Evolutionary conservation across 1,284 basidiomycete genomes (phyloP), one percentile per base, ranked within the genome.

Genomic region (Rhodotorula glutinis): DNA sequence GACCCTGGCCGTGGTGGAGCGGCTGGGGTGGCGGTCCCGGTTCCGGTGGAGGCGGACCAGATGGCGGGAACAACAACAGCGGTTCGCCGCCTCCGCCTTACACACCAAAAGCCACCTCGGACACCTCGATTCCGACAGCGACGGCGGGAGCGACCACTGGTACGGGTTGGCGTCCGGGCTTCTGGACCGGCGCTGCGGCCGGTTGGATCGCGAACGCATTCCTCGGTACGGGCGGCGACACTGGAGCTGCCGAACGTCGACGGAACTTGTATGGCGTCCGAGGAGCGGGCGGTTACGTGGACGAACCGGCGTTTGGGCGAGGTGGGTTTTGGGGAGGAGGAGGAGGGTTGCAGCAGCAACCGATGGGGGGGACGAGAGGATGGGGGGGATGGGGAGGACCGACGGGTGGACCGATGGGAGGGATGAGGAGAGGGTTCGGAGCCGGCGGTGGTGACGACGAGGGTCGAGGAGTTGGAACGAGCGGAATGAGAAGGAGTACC

Each of bases 171-270:
- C 85, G 85, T 81, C 87, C 88, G 5, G 90, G 90, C 2, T 92
- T 92, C 77, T 91, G 87, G 88, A 87, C 86, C 0, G 91, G 91
- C 21, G 83, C 88, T 17, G 83, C 84, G 1, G 75, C 87, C 1
- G 90, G 89, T 11, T 87, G 86, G 47, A 77, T 87, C 0, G 87
- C 85, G 0, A 27, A 84, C 85, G 71, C 74, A 87, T 13, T 80
- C 71, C 79, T 82, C 30, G 73, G 75, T 29, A 53, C 67, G 55
- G 67, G 47, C 4, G 43, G 66, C 51, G 53, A 47, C 51, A 21
- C 19, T 17, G 29, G 72, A 71, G 62, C 44, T 62, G 60, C 73
- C 73, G 62, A 74, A n/a, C 43, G 40, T 41, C 60, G 63, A 80
- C 82, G 65, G 85, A n/a, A 21, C 53, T 30, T 17, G 38, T 59